Evolutionary conservation across 306 rosid genomes (phyloP).

Genomic region (Glycine tomentella): DNA sequence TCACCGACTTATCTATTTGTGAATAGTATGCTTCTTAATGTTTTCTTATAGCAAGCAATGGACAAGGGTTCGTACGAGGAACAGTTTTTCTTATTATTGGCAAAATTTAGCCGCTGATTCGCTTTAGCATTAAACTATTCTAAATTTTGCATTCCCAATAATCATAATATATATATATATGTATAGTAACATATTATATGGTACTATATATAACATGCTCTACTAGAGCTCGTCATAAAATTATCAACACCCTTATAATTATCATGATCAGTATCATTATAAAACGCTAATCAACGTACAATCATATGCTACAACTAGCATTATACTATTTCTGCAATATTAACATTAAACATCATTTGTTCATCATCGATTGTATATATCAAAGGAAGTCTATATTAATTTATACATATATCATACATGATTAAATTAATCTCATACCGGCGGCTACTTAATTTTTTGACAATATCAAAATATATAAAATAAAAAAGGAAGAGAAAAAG

Average conservation of each 20-base stretch:
- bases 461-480: constrained; percentile 34
- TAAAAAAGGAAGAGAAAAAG: background rate
- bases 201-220: background rate
- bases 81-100: constrained; percentile 30
- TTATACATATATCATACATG: constrained; percentile 45
- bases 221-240: background rate
- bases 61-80: constrained; percentile 54
- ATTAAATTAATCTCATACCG: constrained; percentile 47
- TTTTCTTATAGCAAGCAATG: constrained; percentile 39
- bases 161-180: background rate
- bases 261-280: constrained; percentile 14
- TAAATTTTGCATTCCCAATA: constrained; percentile 31
- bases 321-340: background rate
- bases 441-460: constrained; percentile 12
- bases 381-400: constrained; percentile 33
- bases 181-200: background rate
- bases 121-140: constrained; percentile 35
- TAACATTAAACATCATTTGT: constrained; percentile 31
- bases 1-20: constrained; percentile 24
- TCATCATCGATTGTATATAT: constrained; percentile 32
- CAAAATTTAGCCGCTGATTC: constrained; percentile 37
- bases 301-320: constrained; percentile 34
- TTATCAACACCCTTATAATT: background rate
- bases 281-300: constrained; percentile 41
- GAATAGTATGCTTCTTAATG: constrained; percentile 31